These are phyloP conservation scores for Kodamaea fukazawae DNA, from an alignment of 805 yeast genomes.

Conservation along the genomic window DNA sequence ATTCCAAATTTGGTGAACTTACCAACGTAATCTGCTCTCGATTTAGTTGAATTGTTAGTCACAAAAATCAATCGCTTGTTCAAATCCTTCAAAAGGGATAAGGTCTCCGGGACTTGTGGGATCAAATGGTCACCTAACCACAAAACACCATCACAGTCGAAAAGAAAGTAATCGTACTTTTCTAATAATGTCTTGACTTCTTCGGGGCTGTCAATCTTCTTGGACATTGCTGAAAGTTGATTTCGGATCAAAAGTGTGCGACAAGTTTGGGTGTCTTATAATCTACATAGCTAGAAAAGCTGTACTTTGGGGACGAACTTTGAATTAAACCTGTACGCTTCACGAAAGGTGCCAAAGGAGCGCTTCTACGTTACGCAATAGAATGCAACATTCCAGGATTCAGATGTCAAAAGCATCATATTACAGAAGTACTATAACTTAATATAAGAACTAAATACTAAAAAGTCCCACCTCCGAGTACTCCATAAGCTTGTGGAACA, in stretches of 20 bases:
- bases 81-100: constrained; percentile 50
- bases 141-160: constrained; percentile 96
- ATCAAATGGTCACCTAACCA: constrained; percentile 86
- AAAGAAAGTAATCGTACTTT: constrained; percentile 78
- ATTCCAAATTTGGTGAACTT: constrained; percentile 67
- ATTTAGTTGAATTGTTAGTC: constrained; percentile 92
- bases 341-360: not conserved
- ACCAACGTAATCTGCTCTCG: constrained; percentile 69
- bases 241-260: constrained; percentile 4
- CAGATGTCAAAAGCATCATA: no score
- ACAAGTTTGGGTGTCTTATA: not conserved
- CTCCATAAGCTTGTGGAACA: no score
- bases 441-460: no score
- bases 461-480: no score
- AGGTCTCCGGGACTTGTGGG: constrained; percentile 76
- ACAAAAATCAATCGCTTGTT: constrained; percentile 82
- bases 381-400: not conserved
- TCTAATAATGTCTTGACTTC: constrained; percentile 56
- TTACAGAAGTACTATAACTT: no score
- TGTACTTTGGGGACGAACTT: no score
- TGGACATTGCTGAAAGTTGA: constrained; percentile 34
- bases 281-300: no score
- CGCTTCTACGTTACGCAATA: not conserved
- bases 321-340: no score
- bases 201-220: constrained; percentile 46